A percentile compares a stretch with the other conserved stretches of the same genome.
These are phyloP conservation scores for Cicer yamashitae DNA, from an alignment of 306 rosid species.

Conservation along the genomic window DNA sequence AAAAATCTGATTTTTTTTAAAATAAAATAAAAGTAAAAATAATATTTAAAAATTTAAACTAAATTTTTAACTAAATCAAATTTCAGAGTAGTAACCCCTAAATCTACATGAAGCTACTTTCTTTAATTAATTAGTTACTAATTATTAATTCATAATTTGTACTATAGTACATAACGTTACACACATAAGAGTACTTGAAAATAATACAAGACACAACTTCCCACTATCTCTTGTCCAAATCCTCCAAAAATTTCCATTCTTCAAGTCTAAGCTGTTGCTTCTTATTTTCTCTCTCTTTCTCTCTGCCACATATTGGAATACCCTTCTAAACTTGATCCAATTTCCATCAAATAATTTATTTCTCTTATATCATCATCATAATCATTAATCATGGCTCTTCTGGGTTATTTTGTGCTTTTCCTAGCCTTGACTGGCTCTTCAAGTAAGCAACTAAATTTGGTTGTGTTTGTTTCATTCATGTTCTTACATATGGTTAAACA, in stretches of 20 bases:
- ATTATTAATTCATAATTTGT: neutral
- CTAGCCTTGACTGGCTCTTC: constrained; percentile 67
- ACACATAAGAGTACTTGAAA: constrained; percentile 41
- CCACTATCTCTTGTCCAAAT: constrained; percentile 51
- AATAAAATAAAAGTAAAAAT: no score
- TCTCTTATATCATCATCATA: constrained; percentile 36
- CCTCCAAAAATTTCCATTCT: constrained; percentile 43
- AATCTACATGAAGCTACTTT: neutral
- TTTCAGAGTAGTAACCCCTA: no score
- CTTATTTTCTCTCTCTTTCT: neutral
- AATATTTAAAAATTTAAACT: no score
- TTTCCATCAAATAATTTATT: constrained; percentile 11
- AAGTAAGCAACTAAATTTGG: constrained; percentile 63
- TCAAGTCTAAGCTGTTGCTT: neutral
- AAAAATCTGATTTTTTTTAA: no score
- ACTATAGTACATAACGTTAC: constrained; percentile 9
- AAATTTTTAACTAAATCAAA: no score
- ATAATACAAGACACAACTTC: constrained; percentile 39
- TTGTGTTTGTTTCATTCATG: constrained; percentile 26
- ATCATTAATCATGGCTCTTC: constrained; percentile 62
- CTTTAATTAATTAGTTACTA: neutral
- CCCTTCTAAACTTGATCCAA: constrained; percentile 25
- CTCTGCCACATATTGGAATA: constrained; percentile 19
- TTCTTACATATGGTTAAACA: constrained; percentile 7
- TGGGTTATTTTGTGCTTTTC: constrained; percentile 61